A percentile compares a stretch with the other conserved stretches of the same genome.
Evolutionary conservation across 441 rosid genomes (phyloP).

Genomic region (Brassica balearica): DNA sequence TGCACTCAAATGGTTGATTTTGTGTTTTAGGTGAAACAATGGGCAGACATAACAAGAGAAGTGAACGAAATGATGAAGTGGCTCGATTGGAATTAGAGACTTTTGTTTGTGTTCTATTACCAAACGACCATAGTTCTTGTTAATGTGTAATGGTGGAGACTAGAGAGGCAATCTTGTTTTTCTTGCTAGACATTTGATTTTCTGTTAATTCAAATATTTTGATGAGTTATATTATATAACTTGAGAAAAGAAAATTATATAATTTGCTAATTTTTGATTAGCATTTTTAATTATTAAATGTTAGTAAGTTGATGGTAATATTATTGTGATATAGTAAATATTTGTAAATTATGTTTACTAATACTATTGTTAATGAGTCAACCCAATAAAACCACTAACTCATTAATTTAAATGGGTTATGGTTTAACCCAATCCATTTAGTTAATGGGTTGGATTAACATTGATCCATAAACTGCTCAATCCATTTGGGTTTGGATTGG

Average conservation of each 20-base stretch:
- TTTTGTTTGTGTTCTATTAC: conserved; percentile 3
- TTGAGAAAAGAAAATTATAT: no score
- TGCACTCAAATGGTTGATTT: conserved; percentile 10
- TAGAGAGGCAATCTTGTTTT: neutral
- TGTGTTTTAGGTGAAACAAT: conserved; percentile 32
- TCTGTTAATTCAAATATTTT: no score
- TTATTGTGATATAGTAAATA: neutral
- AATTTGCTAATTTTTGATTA: neutral
- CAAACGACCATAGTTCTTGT: conserved; percentile 17
- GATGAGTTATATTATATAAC: neutral
- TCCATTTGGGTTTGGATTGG: neutral
- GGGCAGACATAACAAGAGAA: conserved; percentile 24
- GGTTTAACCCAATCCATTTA: neutral
- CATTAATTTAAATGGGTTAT: neutral
- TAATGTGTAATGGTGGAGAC: conserved; percentile 15
- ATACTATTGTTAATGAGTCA: neutral
- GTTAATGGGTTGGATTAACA: neutral
- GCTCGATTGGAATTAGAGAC: neutral
- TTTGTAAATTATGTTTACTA: neutral
- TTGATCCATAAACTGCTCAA: neutral
- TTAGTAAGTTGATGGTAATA: no score
- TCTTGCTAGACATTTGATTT: no score
- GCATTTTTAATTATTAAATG: neutral
- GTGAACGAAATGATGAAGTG: neutral
- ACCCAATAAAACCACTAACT: neutral